Evolutionary conservation across 495 filamentous ascomycete species (phyloP), one percentile per base, ranked within the genome.

Genomic region (Elasticomyces elasticus): DNA sequence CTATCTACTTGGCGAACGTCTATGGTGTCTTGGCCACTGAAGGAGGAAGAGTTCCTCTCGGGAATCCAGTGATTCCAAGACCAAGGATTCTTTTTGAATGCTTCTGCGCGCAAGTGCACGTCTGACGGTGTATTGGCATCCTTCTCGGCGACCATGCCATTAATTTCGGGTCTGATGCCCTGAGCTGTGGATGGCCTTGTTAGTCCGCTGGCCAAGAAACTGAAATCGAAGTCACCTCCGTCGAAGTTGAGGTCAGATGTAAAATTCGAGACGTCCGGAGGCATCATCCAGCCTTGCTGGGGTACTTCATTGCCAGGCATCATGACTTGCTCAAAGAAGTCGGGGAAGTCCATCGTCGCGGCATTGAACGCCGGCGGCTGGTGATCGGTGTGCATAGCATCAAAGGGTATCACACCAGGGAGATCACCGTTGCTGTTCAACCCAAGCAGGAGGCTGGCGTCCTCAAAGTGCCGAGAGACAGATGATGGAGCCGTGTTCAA

Each of bases 61-160:
- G 53, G 53, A 25, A 55, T 50, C 53, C 53, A 55, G 44, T 55
- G 28, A 25, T 55, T 55, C 53, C 53, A 55, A 19, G 53, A 49
- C 44, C 43, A 55, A 22, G 53, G 53, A 11, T 17, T 49, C 15
- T 25, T 2, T 50, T 27, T 25, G 35, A 55, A 55, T 17, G 53
- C 53, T 38, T 55, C 53, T 2, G 53, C 38, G 6, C 53, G 43
- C 15, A 49, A 25, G 15, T 50, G 53, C 20, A 31, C 53, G 35
- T 55, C 53, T 2, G 53, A 55, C 1, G 27, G 28, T 15, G 31
- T 1, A 15, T 43, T 50, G 12, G 25, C 2, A 9, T 38, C 33
- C 10, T 5, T 23, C 5, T 5, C 30, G 9, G 11, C 2, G 1
- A 5, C 9, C 12, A 27, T 6, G 13, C 27, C 17, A 19, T 31